These are phyloP conservation scores for Plenodomus lindquistii DNA, from an alignment of 2,329 filamentous ascomycete species.

Conservation along the genomic window DNA sequence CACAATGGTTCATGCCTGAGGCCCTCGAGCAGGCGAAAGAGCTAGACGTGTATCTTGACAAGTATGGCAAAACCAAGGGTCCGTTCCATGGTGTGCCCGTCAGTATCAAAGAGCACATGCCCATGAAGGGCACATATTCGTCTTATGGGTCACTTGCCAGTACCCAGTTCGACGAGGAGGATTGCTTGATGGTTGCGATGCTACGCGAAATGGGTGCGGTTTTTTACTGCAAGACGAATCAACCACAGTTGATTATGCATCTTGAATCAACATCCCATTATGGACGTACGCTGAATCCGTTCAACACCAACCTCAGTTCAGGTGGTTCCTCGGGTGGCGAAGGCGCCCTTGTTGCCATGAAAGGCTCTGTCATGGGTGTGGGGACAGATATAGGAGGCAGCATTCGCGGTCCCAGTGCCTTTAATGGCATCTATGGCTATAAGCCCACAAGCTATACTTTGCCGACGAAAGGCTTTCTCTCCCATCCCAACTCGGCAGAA, in stretches of 20 bases:
- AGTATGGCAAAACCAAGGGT: conserved; percentile 19
- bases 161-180: conserved; percentile 53
- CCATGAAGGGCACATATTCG: conserved; percentile 56
- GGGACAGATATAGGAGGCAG: conserved; percentile 32
- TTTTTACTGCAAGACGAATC: conserved; percentile 56
- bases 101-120: conserved; percentile 57
- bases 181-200: conserved; percentile 60
- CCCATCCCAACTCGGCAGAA: conserved; percentile 13
- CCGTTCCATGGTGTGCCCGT: conserved; percentile 57
- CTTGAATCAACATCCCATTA: conserved; percentile 61
- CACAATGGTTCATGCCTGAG: conserved; percentile 26
- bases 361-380: conserved; percentile 23
- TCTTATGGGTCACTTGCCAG: conserved; percentile 58
- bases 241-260: conserved; percentile 56
- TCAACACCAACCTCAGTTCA: conserved; percentile 50
- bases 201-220: conserved; percentile 58
- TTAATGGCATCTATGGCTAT: conserved; percentile 32
- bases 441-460: conserved; percentile 27
- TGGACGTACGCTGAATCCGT: conserved; percentile 49
- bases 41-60: conserved; percentile 50
- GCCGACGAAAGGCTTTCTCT: conserved; percentile 13
- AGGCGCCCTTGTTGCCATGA: conserved; percentile 23
- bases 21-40: conserved; percentile 20
- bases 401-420: conserved; percentile 24
- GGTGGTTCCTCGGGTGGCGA: conserved; percentile 51